Evolutionary conservation across 768 basidiomycete species (phyloP).

Genomic region (Polyporus arcularius): DNA sequence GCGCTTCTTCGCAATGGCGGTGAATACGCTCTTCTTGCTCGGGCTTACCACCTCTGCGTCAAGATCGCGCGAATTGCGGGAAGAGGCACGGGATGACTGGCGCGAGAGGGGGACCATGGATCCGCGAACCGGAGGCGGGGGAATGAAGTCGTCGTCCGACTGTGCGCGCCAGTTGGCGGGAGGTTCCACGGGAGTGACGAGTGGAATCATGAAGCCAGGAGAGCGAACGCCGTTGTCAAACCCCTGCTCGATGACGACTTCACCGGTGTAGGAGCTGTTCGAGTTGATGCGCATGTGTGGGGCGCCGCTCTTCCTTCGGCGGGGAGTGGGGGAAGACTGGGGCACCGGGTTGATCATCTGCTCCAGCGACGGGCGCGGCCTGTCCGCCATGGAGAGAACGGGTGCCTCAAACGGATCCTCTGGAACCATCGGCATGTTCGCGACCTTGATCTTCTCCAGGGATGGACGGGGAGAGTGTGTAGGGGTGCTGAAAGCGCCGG

Average conservation of each 20-base stretch:
- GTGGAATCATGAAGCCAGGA: constrained; percentile 13
- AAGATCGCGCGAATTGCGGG: constrained; percentile 14
- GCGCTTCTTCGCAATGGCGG: constrained; percentile 8
- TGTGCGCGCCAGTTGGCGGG: constrained; percentile 9
- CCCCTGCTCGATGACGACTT: constrained; percentile 7
- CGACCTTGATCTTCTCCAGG: constrained; percentile 8
- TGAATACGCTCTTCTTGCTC: constrained; percentile 2
- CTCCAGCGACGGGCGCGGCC: constrained; percentile 5
- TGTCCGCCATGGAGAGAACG: not conserved
- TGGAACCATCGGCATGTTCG: constrained; percentile 6
- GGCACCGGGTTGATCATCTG: not conserved
- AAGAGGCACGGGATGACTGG: constrained; percentile 15
- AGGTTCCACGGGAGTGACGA: constrained; percentile 10
- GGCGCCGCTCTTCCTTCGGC: not conserved
- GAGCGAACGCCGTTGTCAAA: constrained; percentile 2
- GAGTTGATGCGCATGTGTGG: constrained; percentile 10
- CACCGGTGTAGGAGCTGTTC: not conserved
- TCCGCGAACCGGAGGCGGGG: constrained; percentile 5
- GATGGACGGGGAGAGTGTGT: constrained; percentile 13
- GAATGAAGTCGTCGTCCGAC: not conserved
- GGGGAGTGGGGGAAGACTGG: not conserved
- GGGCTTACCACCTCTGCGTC: not conserved
- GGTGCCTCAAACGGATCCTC: constrained; percentile 13
- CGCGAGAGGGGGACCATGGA: constrained; percentile 18
- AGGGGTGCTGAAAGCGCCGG: constrained; percentile 7